Evolutionary conservation across 192 early-diverging fungal genomes (phyloP).

Genomic region (Borealophlyctis nickersoniae): DNA sequence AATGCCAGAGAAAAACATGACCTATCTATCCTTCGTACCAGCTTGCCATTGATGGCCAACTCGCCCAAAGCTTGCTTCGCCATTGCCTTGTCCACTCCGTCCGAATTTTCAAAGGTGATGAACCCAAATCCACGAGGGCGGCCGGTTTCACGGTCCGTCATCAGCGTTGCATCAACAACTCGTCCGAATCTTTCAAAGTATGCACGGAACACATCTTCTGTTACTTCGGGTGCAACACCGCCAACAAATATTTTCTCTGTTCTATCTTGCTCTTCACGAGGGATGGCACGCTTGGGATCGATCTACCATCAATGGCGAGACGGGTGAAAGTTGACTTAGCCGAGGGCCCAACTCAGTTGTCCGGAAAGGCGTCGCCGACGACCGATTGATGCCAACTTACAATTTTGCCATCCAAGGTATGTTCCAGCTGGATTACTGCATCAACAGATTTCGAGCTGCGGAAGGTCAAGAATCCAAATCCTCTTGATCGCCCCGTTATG

Average conservation of each 20-base stretch:
- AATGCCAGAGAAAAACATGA: background rate
- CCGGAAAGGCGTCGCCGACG: too few species aligned
- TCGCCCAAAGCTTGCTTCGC: slow-evolving; percentile 42
- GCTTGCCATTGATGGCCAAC: slow-evolving; percentile 68
- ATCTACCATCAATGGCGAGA: slow-evolving; percentile 45
- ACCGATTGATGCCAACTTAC: slow-evolving; percentile 58
- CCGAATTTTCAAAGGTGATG: slow-evolving; percentile 79
- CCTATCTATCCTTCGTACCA: slow-evolving; percentile 40
- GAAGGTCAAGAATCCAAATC: slow-evolving; percentile 80
- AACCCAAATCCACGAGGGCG: slow-evolving; percentile 92
- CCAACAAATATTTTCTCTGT: slow-evolving; percentile 93
- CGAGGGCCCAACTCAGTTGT: too few species aligned
- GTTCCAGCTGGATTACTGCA: slow-evolving; percentile 62
- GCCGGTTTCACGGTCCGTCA: slow-evolving; percentile 83
- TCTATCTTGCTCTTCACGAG: slow-evolving; percentile 71
- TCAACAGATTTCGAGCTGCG: slow-evolving; percentile 58
- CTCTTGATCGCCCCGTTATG: slow-evolving; percentile 63
- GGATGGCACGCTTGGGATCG: slow-evolving; percentile 71
- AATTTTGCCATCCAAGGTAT: slow-evolving; percentile 74
- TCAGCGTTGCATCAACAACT: slow-evolving; percentile 79
- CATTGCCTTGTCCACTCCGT: slow-evolving; percentile 75
- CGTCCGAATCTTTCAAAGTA: slow-evolving; percentile 85
- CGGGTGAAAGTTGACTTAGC: slow-evolving; percentile 5
- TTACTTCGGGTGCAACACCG: slow-evolving; percentile 80
- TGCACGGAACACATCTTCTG: slow-evolving; percentile 78